These are phyloP conservation scores for Sanguinoderma infundibulare DNA, from an alignment of 1,284 basidiomycete species.

Conservation along the genomic window DNA sequence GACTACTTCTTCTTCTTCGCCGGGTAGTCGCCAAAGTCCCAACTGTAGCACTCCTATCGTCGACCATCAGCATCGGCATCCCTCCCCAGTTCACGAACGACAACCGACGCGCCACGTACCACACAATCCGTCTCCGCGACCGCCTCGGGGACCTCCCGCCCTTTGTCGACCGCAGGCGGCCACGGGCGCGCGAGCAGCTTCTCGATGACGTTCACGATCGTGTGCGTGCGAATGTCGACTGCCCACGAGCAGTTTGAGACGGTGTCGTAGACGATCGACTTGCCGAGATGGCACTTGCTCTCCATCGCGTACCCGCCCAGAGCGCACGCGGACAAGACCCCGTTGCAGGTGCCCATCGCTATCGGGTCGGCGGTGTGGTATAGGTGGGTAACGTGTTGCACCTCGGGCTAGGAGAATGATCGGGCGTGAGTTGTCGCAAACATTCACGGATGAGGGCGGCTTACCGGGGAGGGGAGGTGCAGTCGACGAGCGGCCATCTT, in stretches of 20 bases:
- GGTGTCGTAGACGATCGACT: conserved; percentile 89
- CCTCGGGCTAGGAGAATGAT: conserved; percentile 55
- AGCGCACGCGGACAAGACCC: conserved; percentile 73
- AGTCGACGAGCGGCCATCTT: conserved; percentile 83
- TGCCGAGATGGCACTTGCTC: conserved; percentile 83
- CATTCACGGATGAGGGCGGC: conserved; percentile 24
- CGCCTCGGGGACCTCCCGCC: conserved; percentile 64
- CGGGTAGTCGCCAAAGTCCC: conserved; percentile 67
- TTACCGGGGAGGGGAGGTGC: conserved; percentile 84
- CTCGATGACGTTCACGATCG: conserved; percentile 85
- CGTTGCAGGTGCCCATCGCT: conserved; percentile 84
- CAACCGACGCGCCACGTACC: conserved; percentile 48
- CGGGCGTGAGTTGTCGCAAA: neutral
- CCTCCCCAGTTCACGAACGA: neutral
- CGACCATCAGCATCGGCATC: neutral
- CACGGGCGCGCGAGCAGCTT: conserved; percentile 79
- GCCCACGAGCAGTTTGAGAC: conserved; percentile 85
- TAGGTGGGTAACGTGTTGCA: conserved; percentile 79
- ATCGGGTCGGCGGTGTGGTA: conserved; percentile 91
- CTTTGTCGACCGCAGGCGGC: conserved; percentile 60
- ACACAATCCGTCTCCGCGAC: conserved; percentile 62
- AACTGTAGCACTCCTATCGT: conserved; percentile 70
- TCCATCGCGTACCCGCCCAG: conserved; percentile 83
- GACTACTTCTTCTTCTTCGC: neutral
- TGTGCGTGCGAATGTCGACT: conserved; percentile 82